Percentiles rank a stretch among this genome's conserved stretches.
These are phyloP conservation scores for Rhododendron ferrugineum DNA, from an alignment of 148 eudicot genomes.

Conservation along the genomic window DNA sequence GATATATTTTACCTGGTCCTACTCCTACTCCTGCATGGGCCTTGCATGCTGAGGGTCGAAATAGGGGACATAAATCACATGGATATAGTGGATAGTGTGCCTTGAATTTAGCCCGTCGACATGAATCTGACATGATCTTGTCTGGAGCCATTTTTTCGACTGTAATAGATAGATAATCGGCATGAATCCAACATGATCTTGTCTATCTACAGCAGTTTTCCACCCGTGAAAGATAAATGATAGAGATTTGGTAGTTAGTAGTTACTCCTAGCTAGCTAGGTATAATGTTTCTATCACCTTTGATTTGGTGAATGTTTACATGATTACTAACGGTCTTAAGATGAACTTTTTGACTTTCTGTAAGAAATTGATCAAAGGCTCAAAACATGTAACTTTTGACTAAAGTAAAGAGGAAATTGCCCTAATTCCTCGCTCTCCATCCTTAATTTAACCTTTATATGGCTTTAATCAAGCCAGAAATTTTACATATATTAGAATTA, in stretches of 20 bases:
- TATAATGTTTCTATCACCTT: not conserved
- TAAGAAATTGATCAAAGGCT: not conserved
- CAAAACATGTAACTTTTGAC: not conserved
- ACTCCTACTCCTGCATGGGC: not conserved
- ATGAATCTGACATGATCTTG: not conserved
- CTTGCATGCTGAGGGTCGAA: not conserved
- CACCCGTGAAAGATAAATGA: not conserved
- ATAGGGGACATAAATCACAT: no score
- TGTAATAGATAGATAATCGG: not conserved
- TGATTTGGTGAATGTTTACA: not conserved
- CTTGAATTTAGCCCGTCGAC: not conserved
- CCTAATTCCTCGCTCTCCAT: not conserved
- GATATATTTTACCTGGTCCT: no score
- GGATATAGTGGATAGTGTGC: not conserved
- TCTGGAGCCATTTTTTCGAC: not conserved
- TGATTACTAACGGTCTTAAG: not conserved
- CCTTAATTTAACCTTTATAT: not conserved
- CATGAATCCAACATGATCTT: not conserved
- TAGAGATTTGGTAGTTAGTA: not conserved
- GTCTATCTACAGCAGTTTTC: not conserved
- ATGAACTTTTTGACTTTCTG: not conserved
- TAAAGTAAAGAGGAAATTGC: not conserved
- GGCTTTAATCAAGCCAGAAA: not conserved
- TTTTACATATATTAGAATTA: not conserved
- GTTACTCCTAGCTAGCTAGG: not conserved